A percentile compares a stretch with the other conserved stretches of the same genome.
phyloP scores from a whole-genome alignment of 164 flowering plant genomes.

The Macadamia tetraphylla region DNA sequence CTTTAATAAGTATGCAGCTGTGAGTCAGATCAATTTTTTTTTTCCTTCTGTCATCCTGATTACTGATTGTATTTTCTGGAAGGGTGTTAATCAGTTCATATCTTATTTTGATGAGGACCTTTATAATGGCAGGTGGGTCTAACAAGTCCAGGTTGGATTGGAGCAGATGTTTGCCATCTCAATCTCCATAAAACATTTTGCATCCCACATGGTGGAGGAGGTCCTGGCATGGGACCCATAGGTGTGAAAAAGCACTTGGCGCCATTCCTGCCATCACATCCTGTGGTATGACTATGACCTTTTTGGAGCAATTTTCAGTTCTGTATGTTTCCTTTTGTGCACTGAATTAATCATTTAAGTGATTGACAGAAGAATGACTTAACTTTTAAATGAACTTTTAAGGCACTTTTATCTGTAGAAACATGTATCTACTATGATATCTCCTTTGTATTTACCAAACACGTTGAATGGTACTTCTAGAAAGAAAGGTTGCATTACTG shows the following conservation, averaged over 20 bases:
- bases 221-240: constrained; percentile 99
- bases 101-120: background rate
- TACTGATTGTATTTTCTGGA: background rate
- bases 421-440: background rate
- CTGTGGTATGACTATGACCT: constrained; percentile 76
- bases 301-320: background rate
- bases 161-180: constrained; percentile 99
- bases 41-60: no score
- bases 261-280: constrained; percentile 94
- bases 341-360: background rate
- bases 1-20: no score
- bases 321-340: background rate
- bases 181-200: constrained; percentile 99
- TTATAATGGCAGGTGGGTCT: constrained; percentile 71
- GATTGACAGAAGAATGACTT: background rate
- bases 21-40: no score
- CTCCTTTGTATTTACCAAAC: no score
- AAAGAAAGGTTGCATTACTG: no score
- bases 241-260: constrained; percentile 99
- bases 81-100: background rate
- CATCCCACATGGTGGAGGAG: constrained; percentile 99
- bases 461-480: no score
- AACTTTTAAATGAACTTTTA: background rate
- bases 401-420: background rate
- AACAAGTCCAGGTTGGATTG: constrained; percentile 95